Percentiles rank a stretch among this genome's conserved stretches.
Conservation (phyloP, 768 basidiomycete genomes). For the Trametes punicea region DNA sequence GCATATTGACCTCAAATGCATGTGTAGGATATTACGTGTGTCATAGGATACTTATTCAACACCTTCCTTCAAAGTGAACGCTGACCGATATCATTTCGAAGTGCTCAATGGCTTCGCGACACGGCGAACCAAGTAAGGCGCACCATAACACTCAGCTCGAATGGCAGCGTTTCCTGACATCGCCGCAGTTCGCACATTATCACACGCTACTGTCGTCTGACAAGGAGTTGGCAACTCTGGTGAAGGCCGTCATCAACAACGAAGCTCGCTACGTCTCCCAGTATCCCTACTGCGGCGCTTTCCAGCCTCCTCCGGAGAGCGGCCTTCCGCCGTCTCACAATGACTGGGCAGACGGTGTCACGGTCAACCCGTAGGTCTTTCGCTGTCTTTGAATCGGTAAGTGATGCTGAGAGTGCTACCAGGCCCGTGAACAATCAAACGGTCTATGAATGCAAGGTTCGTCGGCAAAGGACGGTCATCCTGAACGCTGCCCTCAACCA, state of each 20-base stretch:
- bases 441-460: constrained; percentile 82
- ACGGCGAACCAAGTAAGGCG: constrained; percentile 67
- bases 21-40: constrained; percentile 68
- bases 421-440: constrained; percentile 67
- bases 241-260: constrained; percentile 81
- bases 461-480: background rate
- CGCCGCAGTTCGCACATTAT: constrained; percentile 67
- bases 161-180: background rate
- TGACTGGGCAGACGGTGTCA: constrained; percentile 65
- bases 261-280: constrained; percentile 70
- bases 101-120: constrained; percentile 82
- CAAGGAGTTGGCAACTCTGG: constrained; percentile 54
- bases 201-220: constrained; percentile 55
- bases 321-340: constrained; percentile 62
- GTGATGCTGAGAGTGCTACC: background rate
- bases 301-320: constrained; percentile 78
- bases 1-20: background rate
- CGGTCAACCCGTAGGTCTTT: constrained; percentile 63
- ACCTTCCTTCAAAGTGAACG: too few species aligned
- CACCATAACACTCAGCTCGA: background rate
- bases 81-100: constrained; percentile 26
- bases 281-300: constrained; percentile 78
- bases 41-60: background rate
- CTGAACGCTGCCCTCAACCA: too few species aligned
- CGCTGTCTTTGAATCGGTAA: background rate